Evolutionary conservation across 768 basidiomycete species (phyloP), one percentile per base, ranked within the genome.

Genomic region (Russula abietina): DNA sequence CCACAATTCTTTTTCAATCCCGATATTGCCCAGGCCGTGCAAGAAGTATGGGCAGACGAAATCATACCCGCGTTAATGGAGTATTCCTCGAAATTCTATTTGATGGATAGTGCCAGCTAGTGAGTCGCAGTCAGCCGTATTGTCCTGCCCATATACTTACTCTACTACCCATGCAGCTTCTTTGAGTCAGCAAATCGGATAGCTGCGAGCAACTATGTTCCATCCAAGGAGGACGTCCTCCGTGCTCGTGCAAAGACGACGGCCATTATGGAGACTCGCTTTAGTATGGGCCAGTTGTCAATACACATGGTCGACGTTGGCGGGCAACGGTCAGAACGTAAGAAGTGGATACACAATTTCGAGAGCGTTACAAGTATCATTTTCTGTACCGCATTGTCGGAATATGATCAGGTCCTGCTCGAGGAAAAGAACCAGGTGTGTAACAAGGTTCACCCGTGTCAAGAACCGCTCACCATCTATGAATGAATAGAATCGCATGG

Each of bases 21-120:
- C 56, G 86, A 86, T 16, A 82, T 90, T 58, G 86, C 87, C 1
- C 77, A 82, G 32, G 86, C 88, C 8, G 87, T 90, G 46, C 77
- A 82, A 62, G 76, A 88, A 49, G 74, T 90, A 1, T 87, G 86
- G 85, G 80, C 83, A 59, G 88, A 91, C 70, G 83, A 85, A 12
- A 80, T 87, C 57, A 77, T 78, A 54, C 70, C 74, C 11, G 72
- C 73, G 11, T 70, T 83, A 11, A 79, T 83, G 79, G 80, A 82
- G 36, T 84, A 86, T 66, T 76, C 78, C 24, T 83, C 78, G 71
- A 87, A 93, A 59, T 96, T 96, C 69, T 95, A 96, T 71, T 78
- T 97, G 16, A 96, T 95, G 92, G 95, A 97, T 71, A 90, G 85
- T n/a, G 95, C 95, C 0, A 79, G 80, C 49, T 96, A 96, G 91